Percentiles rank a stretch among this genome's conserved stretches.
Evolutionary conservation across 805 yeast species (phyloP).

Genomic region (Metschnikowia dekortorum): DNA sequence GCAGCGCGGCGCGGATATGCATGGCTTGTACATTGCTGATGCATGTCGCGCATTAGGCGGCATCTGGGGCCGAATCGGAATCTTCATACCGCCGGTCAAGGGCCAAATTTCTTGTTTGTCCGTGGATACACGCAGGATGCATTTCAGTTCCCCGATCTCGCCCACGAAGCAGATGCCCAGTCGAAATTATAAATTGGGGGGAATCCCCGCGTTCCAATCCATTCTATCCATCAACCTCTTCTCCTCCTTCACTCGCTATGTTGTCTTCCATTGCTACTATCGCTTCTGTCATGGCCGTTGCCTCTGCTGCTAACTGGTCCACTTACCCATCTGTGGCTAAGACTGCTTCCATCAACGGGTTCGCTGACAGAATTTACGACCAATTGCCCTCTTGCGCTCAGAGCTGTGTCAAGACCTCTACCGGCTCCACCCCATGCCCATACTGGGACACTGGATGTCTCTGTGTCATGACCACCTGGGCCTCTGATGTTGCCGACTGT

Average conservation of each 20-base stretch:
- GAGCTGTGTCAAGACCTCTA: slow-evolving; percentile 27
- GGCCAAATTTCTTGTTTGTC: not conserved
- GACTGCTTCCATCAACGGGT: slow-evolving; percentile 40
- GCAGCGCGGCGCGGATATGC: not conserved
- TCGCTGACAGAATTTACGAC: slow-evolving; percentile 34
- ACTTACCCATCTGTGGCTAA: slow-evolving; percentile 34
- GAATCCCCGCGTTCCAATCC: not conserved
- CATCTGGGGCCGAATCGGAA: slow-evolving; percentile 2
- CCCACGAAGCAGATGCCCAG: too few relatives aligned
- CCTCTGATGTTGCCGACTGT: slow-evolving; percentile 33
- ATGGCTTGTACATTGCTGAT: not conserved
- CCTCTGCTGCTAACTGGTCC: slow-evolving; percentile 18
- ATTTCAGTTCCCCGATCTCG: not conserved
- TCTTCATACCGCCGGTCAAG: not conserved
- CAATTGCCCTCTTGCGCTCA: slow-evolving; percentile 36
- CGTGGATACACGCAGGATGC: not conserved
- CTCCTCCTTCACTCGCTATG: slow-evolving; percentile 9
- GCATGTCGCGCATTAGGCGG: slow-evolving; percentile 1
- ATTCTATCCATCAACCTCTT: not conserved
- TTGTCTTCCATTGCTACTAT: slow-evolving; percentile 11
- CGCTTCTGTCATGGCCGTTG: slow-evolving; percentile 17
- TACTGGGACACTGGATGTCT: slow-evolving; percentile 46
- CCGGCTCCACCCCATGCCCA: slow-evolving; percentile 40
- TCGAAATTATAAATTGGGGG: not conserved
- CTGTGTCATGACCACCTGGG: slow-evolving; percentile 38